A percentile compares a stretch with the other conserved stretches of the same genome.
These are phyloP conservation scores for Hypomyces perniciosus DNA, from an alignment of 2,329 filamentous ascomycete genomes.

Conservation along the genomic window DNA sequence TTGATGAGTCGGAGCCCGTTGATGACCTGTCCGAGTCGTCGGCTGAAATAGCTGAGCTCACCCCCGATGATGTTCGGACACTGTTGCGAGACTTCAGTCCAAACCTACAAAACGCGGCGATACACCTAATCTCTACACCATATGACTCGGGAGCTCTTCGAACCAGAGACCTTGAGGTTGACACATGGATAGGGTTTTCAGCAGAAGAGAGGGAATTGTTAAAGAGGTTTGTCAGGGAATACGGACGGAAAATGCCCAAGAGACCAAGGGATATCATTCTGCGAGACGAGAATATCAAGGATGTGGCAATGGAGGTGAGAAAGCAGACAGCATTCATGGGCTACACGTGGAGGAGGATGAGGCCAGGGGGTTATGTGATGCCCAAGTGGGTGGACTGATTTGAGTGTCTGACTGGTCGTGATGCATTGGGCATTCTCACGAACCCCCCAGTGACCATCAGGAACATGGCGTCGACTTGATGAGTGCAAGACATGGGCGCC, in stretches of 20 bases:
- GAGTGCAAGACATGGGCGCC: too few relatives aligned
- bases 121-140: slow-evolving; percentile 40
- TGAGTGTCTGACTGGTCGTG: too few relatives aligned
- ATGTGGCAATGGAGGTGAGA: slow-evolving; percentile 68
- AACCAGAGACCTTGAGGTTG: slow-evolving; percentile 44
- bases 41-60: slow-evolving; percentile 26
- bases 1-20: slow-evolving; percentile 74
- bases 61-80: slow-evolving; percentile 25
- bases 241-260: slow-evolving; percentile 63
- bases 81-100: slow-evolving; percentile 34
- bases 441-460: too few relatives aligned
- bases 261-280: slow-evolving; percentile 79
- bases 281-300: slow-evolving; percentile 62
- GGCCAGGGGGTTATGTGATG: slow-evolving; percentile 27
- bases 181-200: slow-evolving; percentile 29
- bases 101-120: slow-evolving; percentile 37
- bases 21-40: slow-evolving; percentile 53
- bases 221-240: slow-evolving; percentile 45
- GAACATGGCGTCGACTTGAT: too few relatives aligned
- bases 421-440: too few relatives aligned
- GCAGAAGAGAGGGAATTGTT: slow-evolving; percentile 36
- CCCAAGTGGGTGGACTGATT: slow-evolving; percentile 1
- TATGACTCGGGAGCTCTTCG: slow-evolving; percentile 45
- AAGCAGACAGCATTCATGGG: slow-evolving; percentile 82
- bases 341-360: slow-evolving; percentile 69